A percentile compares a stretch with the other conserved stretches of the same genome.
These are phyloP conservation scores for Penicillium steckii DNA, from an alignment of 495 filamentous ascomycete species.

Conservation along the genomic window DNA sequence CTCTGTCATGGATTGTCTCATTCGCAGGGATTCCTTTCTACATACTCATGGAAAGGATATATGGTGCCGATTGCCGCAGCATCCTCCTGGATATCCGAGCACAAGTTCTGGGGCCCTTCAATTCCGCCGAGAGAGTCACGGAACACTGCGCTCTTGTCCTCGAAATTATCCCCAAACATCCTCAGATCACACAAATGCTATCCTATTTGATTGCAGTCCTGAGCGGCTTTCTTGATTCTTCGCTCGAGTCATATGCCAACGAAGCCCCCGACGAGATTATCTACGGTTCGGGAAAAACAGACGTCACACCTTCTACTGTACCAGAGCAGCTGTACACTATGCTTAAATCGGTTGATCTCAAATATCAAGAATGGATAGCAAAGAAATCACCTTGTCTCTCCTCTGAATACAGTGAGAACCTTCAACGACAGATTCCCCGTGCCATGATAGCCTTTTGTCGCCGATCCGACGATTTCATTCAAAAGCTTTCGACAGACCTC, in stretches of 20 bases:
- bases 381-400: conserved; percentile 42
- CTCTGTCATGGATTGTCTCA: conserved; percentile 33
- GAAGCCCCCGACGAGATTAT: too few relatives aligned
- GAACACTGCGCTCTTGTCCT: conserved; percentile 27
- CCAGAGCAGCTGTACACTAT: conserved; percentile 27
- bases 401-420: conserved; percentile 33
- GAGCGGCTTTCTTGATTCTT: background rate
- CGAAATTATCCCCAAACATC: conserved; percentile 22
- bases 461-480: conserved; percentile 21
- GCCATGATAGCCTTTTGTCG: conserved; percentile 25
- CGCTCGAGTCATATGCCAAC: too few relatives aligned
- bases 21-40: conserved; percentile 32
- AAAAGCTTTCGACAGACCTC: conserved; percentile 35
- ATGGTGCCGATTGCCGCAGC: conserved; percentile 19
- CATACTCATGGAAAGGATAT: conserved; percentile 22
- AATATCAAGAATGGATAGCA: conserved; percentile 34
- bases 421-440: conserved; percentile 28
- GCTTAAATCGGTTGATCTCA: conserved; percentile 29
- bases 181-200: conserved; percentile 13
- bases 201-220: background rate
- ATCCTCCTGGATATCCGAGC: conserved; percentile 30
- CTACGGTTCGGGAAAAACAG: background rate
- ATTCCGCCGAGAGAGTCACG: conserved; percentile 19
- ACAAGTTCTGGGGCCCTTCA: conserved; percentile 24
- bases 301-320: conserved; percentile 8